Evolutionary conservation across 2,329 filamentous ascomycete species (phyloP).

Genomic region (Thermoascus crustaceus): DNA sequence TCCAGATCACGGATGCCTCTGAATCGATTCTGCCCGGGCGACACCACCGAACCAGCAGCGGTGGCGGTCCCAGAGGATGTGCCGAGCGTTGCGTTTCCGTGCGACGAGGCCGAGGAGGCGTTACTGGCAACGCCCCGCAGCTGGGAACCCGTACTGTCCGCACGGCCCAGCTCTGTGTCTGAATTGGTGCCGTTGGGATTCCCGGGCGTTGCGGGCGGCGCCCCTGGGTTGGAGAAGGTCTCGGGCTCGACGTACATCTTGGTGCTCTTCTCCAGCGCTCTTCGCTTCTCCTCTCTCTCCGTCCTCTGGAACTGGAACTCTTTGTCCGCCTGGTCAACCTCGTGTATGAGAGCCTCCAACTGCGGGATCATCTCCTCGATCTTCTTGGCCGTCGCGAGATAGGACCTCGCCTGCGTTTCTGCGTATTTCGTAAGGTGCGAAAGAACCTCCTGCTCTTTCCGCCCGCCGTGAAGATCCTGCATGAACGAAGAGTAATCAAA

Average conservation of each 20-base stretch:
- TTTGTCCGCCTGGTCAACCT: constrained; percentile 91
- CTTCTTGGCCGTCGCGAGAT: constrained; percentile 74
- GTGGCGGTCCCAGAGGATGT: constrained; percentile 16
- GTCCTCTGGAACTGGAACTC: constrained; percentile 91
- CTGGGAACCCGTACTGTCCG: constrained; percentile 67
- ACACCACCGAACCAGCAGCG: constrained; percentile 16
- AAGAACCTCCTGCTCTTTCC: constrained; percentile 93
- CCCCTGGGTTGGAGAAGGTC: constrained; percentile 37
- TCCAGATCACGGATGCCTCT: constrained; percentile 89
- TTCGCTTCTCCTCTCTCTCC: constrained; percentile 91
- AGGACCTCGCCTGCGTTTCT: constrained; percentile 76
- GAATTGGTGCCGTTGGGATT: constrained; percentile 46
- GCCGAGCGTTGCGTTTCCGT: constrained; percentile 25
- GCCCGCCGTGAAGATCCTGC: constrained; percentile 97
- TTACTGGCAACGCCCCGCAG: constrained; percentile 45
- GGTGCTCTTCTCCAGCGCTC: constrained; percentile 81
- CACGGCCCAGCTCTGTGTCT: constrained; percentile 62
- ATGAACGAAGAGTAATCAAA: constrained; percentile 99
- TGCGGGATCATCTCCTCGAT: constrained; percentile 82
- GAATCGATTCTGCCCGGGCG: constrained; percentile 54
- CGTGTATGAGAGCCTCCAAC: constrained; percentile 74
- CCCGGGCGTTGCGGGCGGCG: constrained; percentile 25
- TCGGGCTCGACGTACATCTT: constrained; percentile 65
- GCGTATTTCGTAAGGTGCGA: constrained; percentile 93
- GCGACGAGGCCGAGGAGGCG: constrained; percentile 38